Conservation (phyloP, 495 filamentous ascomycete genomes). For the Hypoxylon intermedium region DNA sequence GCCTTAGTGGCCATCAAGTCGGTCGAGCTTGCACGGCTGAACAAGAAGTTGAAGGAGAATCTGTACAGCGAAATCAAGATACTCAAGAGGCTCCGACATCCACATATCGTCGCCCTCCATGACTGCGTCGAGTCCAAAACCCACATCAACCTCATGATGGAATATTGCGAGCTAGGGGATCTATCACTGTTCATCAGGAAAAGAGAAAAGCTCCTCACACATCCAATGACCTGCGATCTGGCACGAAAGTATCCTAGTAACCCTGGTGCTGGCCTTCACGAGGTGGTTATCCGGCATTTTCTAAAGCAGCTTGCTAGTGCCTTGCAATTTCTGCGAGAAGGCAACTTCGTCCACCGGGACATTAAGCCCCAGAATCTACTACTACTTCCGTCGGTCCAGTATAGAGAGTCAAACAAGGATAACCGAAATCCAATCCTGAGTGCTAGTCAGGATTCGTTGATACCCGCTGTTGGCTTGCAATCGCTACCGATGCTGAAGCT, state of each 20-base stretch:
- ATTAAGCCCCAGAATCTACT: constrained; percentile 97
- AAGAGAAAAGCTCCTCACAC: constrained; percentile 74
- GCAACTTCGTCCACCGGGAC: constrained; percentile 92
- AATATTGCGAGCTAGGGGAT: constrained; percentile 95
- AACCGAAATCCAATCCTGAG: constrained; percentile 55
- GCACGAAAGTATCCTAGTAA: constrained; percentile 89
- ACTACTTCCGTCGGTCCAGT: constrained; percentile 81
- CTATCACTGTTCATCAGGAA: constrained; percentile 94
- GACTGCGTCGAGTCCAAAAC: constrained; percentile 85
- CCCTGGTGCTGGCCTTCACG: constrained; percentile 80
- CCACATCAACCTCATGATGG: constrained; percentile 97
- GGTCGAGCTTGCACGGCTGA: constrained; percentile 85
- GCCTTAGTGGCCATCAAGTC: constrained; percentile 92
- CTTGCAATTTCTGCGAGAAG: constrained; percentile 81
- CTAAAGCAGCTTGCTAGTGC: constrained; percentile 94
- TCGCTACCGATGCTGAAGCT: constrained; percentile 95
- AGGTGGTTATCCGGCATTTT: constrained; percentile 94
- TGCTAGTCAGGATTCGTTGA: constrained; percentile 76
- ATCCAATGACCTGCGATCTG: constrained; percentile 82
- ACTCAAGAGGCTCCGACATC: constrained; percentile 87
- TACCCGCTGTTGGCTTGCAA: constrained; percentile 81
- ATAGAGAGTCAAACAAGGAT: constrained; percentile 50
- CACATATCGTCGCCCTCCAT: constrained; percentile 94
- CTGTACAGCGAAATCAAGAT: constrained; percentile 94
- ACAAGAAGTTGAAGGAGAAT: constrained; percentile 95